phyloP scores from a whole-genome alignment of 768 basidiomycete genomes.

The Amanita molliuscula region DNA sequence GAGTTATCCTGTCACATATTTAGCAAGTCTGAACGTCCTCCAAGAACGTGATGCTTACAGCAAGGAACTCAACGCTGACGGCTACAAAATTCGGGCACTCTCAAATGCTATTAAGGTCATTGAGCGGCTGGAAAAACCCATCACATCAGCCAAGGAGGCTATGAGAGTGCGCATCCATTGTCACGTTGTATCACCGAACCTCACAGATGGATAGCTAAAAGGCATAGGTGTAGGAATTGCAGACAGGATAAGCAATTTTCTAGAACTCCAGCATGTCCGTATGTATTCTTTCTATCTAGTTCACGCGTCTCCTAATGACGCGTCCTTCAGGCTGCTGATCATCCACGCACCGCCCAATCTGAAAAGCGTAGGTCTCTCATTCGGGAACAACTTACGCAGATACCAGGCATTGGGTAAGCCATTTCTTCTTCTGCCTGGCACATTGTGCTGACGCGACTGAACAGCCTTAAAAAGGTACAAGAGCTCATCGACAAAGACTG shows the following conservation, averaged over 20 bases:
- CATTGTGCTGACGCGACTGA: background rate
- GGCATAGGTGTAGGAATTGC: constrained; percentile 24
- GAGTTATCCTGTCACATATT: background rate
- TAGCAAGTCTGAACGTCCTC: background rate
- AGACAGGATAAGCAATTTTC: constrained; percentile 27
- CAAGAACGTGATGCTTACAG: constrained; percentile 24
- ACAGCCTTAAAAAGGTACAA: constrained; percentile 25
- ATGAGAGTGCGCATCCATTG: constrained; percentile 18
- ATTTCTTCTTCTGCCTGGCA: background rate
- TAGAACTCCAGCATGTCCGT: constrained; percentile 22
- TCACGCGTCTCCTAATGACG: background rate
- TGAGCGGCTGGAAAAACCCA: constrained; percentile 26
- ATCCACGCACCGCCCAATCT: background rate
- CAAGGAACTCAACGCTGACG: constrained; percentile 11
- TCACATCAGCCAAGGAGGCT: constrained; percentile 33
- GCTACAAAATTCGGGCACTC: constrained; percentile 42
- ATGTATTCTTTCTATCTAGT: constrained; percentile 13
- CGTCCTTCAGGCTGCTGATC: background rate
- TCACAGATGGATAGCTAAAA: constrained; percentile 13
- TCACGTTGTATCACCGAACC: background rate
- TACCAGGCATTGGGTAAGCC: constrained; percentile 41
- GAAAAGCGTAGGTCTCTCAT: constrained; percentile 5
- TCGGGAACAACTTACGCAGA: constrained; percentile 20
- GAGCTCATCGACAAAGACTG: constrained; percentile 44
- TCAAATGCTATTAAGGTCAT: constrained; percentile 35